Percentiles rank a stretch among this genome's conserved stretches.
Conservation (phyloP, 805 yeast genomes). For the Pichia paraexigua region DNA sequence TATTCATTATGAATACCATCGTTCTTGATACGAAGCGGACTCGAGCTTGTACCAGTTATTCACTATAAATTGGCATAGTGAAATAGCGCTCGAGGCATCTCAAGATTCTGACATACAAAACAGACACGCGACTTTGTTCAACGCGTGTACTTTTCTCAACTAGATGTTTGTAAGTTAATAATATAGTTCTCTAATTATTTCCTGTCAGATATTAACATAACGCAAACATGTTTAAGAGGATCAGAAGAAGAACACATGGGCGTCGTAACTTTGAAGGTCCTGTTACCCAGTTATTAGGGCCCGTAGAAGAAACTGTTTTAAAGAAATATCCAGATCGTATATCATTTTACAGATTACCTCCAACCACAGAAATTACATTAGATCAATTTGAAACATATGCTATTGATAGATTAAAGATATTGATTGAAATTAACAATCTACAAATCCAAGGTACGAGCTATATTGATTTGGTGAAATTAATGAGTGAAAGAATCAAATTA, state of each 20-base stretch:
- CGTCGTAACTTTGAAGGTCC: conserved; percentile 50
- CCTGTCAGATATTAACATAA: too few species aligned
- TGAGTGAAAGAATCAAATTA: conserved; percentile 60
- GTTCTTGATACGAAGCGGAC: too few species aligned
- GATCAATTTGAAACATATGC: conserved; percentile 97
- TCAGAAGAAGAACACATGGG: conserved; percentile 68
- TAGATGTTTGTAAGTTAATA: too few species aligned
- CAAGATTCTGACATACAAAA: background rate
- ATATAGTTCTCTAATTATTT: too few species aligned
- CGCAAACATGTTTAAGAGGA: conserved; percentile 54
- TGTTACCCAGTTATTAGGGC: conserved; percentile 15
- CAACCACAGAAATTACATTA: conserved; percentile 75
- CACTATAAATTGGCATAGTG: too few species aligned
- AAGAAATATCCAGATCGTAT: conserved; percentile 49
- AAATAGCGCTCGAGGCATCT: too few species aligned
- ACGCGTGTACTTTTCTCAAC: background rate
- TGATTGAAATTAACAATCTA: conserved; percentile 78
- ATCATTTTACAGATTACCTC: conserved; percentile 70
- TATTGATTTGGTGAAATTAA: conserved; percentile 55
- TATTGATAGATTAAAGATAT: conserved; percentile 74
- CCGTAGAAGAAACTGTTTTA: conserved; percentile 3
- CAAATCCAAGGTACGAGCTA: conserved; percentile 52
- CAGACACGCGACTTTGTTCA: background rate
- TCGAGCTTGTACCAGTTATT: too few species aligned
- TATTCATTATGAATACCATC: too few species aligned